Conservation (phyloP, 371 early-diverging fungal species). For the Mortierella polycephala region DNA sequence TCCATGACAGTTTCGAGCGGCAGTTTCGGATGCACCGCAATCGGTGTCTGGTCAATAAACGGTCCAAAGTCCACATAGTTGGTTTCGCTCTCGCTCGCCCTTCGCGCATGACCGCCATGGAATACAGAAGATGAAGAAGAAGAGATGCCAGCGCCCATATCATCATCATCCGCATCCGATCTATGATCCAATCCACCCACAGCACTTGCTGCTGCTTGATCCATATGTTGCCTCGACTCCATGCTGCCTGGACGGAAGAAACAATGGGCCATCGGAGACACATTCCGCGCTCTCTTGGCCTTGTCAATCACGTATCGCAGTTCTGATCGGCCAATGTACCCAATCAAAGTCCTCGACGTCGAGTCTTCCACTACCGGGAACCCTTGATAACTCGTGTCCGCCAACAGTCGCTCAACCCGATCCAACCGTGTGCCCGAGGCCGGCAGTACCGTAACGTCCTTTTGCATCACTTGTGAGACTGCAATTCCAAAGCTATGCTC, state of each 20-base stretch:
- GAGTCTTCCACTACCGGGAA: slow-evolving; percentile 87
- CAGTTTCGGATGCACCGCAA: slow-evolving; percentile 82
- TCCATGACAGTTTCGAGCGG: slow-evolving; percentile 90
- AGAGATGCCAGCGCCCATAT: too few species aligned
- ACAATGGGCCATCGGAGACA: slow-evolving; percentile 64
- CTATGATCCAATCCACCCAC: slow-evolving; percentile 31
- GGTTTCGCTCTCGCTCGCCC: slow-evolving; percentile 48
- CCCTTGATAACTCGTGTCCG: slow-evolving; percentile 71
- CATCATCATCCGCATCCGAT: background rate
- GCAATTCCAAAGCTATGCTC: slow-evolving; percentile 69
- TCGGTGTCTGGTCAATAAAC: slow-evolving; percentile 87
- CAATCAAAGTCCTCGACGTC: slow-evolving; percentile 75
- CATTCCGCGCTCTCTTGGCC: slow-evolving; percentile 59
- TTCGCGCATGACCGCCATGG: background rate
- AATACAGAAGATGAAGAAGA: too few species aligned
- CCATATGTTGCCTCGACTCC: slow-evolving; percentile 55
- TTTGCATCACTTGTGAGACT: slow-evolving; percentile 75
- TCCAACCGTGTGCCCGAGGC: slow-evolving; percentile 60
- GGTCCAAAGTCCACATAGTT: slow-evolving; percentile 76
- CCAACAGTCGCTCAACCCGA: slow-evolving; percentile 61
- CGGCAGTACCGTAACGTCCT: slow-evolving; percentile 66
- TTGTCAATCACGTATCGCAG: slow-evolving; percentile 79
- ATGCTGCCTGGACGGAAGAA: slow-evolving; percentile 63
- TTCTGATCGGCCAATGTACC: slow-evolving; percentile 84
- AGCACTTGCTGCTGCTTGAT: slow-evolving; percentile 7